A percentile compares a stretch with the other conserved stretches of the same genome.
Conservation (phyloP, 257 asterid genomes). For the Mitragyna speciosa region DNA sequence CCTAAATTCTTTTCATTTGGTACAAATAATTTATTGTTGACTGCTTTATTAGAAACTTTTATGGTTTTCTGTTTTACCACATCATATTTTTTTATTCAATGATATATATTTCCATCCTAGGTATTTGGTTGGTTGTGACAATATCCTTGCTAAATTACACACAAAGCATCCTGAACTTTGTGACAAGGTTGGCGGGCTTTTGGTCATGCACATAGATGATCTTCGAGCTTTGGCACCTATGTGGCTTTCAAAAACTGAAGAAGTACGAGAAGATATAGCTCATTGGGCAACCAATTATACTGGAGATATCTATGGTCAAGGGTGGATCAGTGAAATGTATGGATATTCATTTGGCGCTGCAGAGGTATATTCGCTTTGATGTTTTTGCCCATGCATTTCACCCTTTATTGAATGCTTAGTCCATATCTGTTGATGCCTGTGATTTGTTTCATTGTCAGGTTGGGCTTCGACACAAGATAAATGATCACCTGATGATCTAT, state of each 20-base stretch:
- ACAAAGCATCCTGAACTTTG: slow-evolving; percentile 86
- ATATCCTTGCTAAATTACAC: slow-evolving; percentile 80
- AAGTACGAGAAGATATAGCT: slow-evolving; percentile 77
- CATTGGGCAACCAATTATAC: slow-evolving; percentile 91
- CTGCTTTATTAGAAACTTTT: neutral
- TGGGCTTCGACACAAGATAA: slow-evolving; percentile 91
- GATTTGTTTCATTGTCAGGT: slow-evolving; percentile 60
- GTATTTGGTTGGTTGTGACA: slow-evolving; percentile 90
- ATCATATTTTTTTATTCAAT: slow-evolving; percentile 3
- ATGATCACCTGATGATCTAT: slow-evolving; percentile 86
- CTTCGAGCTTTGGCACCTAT: slow-evolving; percentile 87
- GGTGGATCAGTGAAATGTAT: slow-evolving; percentile 99
- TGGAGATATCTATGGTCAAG: slow-evolving; percentile 83
- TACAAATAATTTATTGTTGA: neutral
- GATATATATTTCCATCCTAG: slow-evolving; percentile 39
- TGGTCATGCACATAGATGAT: slow-evolving; percentile 96
- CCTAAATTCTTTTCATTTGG: neutral
- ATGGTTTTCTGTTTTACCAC: neutral
- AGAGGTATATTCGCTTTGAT: slow-evolving; percentile 49
- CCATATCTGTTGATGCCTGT: slow-evolving; percentile 3
- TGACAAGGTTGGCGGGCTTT: slow-evolving; percentile 95
- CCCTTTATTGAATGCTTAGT: neutral
- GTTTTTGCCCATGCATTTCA: neutral
- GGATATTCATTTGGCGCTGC: slow-evolving; percentile 99
- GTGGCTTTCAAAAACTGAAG: slow-evolving; percentile 94